Percentiles rank a stretch among this genome's conserved stretches.
phyloP scores from a whole-genome alignment of 176 grass and related monocot genomes.

The Chloris gayana region DNA sequence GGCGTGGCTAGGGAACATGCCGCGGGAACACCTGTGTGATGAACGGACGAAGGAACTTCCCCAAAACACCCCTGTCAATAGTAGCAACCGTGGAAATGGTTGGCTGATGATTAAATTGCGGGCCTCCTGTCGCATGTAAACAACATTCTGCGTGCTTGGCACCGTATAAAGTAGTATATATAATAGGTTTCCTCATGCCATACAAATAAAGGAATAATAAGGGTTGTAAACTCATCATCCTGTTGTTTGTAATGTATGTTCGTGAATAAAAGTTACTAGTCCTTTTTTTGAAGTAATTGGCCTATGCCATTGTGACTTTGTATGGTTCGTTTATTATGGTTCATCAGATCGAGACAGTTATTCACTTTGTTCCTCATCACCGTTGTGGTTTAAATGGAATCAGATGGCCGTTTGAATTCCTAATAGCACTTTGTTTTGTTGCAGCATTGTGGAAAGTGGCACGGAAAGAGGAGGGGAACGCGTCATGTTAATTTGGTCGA shows the following conservation, averaged over 20 bases:
- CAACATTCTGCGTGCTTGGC: background rate
- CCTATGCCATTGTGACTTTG: background rate
- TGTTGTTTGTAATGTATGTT: conserved; percentile 3
- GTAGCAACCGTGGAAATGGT: conserved; percentile 26
- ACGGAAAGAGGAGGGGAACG: background rate
- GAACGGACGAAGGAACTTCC: background rate
- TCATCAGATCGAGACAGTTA: no score
- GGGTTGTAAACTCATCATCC: background rate
- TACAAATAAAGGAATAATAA: conserved; percentile 15
- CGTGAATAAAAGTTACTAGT: conserved; percentile 15
- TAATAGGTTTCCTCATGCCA: background rate
- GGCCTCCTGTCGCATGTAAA: background rate
- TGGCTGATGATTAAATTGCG: background rate
- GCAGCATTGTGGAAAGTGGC: background rate
- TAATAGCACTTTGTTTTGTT: no score
- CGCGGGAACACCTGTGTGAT: background rate
- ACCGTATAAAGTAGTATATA: background rate
- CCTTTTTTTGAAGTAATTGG: background rate
- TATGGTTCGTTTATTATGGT: background rate
- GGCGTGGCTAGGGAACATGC: background rate
- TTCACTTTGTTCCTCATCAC: no score
- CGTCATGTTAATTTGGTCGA: background rate
- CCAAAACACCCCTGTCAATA: conserved; percentile 7
- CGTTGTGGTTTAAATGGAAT: no score
- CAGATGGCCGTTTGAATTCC: no score